Evolutionary conservation across 495 filamentous ascomycete species (phyloP), one percentile per base, ranked within the genome.

Genomic region (Penicillium parvum): DNA sequence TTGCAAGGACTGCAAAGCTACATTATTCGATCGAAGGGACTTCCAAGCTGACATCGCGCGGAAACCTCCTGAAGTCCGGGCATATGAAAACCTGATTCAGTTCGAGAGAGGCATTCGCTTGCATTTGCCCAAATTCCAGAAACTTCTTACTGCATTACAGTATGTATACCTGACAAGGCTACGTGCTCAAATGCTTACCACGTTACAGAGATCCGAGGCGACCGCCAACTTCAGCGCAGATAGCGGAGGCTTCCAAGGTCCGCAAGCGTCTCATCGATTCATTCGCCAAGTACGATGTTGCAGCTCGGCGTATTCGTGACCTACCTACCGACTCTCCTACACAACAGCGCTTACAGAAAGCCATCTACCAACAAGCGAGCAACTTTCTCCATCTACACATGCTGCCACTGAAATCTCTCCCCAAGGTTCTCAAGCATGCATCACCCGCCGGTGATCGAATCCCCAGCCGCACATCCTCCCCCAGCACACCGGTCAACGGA

Each of bases 301-400:
- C 90, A 1, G 87, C 92, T 9, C 82, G 83, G 40, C 78, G 90
- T 4, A 83, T 98, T 30, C 82, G 88, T 7, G 83, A 92, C 49
- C 63, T 95, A 19, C 85, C 86, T 21, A 80, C 75, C 20, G 63
- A 80, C 4, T 90, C 82, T 23, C 76, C 81, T 2, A 82, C 86
- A 0, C 89, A 98, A 58, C 59, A 76, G 43, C 76, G 74, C 17
- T 71, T 98, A 11, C 92, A 96, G 55, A 88, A 85, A 52, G 79
- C 85, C 2, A 83, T 98, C 19, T 86, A 95, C 49, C 79, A 86
- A 47, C 81, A 89, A 51, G 86, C 88, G 3, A 83, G 79, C 39
- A 82, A 81, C 47, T 96, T 98, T 56, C 68, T 98, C 1, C 88
- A 92, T 52, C 71, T 90, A 19, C 88, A 98, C 50, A 91, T 98